phyloP scores from a whole-genome alignment of 2,329 filamentous ascomycete species.

The Botrytis cinerea region DNA sequence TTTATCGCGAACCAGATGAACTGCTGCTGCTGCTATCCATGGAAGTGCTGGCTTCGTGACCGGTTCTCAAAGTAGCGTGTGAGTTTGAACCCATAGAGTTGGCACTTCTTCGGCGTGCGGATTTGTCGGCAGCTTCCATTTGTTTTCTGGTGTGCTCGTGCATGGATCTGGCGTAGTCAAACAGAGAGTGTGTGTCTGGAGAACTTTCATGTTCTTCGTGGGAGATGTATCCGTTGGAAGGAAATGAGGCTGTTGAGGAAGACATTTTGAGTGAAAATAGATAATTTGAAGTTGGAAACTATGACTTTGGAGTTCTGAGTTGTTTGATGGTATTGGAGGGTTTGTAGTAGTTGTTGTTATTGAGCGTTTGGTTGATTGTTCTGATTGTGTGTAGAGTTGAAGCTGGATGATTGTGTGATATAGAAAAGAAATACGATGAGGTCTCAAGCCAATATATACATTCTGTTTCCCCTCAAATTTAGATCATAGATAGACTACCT shows the following conservation, averaged over 20 bases:
- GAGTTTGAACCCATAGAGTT: slow-evolving; percentile 25
- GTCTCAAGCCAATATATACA: slow-evolving; percentile 5
- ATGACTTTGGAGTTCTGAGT: not conserved
- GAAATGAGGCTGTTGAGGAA: slow-evolving; percentile 2
- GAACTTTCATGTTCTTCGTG: not conserved
- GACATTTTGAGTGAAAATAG: slow-evolving; percentile 9
- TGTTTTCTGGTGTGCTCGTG: slow-evolving; percentile 65
- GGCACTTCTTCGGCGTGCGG: slow-evolving; percentile 41
- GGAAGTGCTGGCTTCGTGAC: not conserved
- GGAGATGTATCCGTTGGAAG: not conserved
- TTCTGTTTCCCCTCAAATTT: not conserved
- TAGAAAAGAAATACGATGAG: not conserved
- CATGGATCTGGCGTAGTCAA: slow-evolving; percentile 60
- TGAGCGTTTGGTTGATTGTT: not conserved
- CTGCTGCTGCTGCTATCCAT: not conserved
- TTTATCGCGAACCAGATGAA: not conserved
- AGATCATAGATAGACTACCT: not conserved
- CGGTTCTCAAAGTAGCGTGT: slow-evolving; percentile 25
- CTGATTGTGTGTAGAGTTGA: not conserved
- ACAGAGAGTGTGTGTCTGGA: slow-evolving; percentile 28
- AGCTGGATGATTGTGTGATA: not conserved
- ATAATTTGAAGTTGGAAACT: not conserved
- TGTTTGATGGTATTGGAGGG: not conserved
- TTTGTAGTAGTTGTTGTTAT: not conserved
- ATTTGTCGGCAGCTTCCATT: slow-evolving; percentile 59